Evolutionary conservation across 2,329 filamentous ascomycete genomes (phyloP), one percentile per base, ranked within the genome.

Genomic region (Diaporthe sp.): DNA sequence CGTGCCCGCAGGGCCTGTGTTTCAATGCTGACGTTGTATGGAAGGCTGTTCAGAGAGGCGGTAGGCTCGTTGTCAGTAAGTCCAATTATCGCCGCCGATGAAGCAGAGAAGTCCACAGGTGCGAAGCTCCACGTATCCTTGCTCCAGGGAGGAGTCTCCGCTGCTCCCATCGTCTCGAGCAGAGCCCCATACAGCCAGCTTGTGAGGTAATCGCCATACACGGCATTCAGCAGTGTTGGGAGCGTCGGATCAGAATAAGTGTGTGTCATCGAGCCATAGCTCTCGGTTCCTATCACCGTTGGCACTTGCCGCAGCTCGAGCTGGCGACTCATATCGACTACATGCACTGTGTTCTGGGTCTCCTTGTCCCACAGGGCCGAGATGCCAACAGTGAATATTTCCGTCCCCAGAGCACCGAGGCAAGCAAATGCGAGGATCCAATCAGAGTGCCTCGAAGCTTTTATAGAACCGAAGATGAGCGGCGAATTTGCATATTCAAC

Each of bases 291-390:
- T 54, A 54, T 54, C 25, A 54, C n/a, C 13, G 25, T 54, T 17
- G 52, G 52, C 10, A 54, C 52, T 28, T 54, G 52, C 25, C 52
- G 52, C 25, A 54, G 52, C 52, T 54, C 52, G 52, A 54, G 52
- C 52, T 54, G 25, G 25, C 52, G 52, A 30, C 52, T 13, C 13
- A 30, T 54, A 3, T 30, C 52, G 12, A 54, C 52, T 15, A 25
- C 25, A 13, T 54, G 25, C 52, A 54, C 4, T 17, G 52, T 30
- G 10, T 2, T 30, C 25, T 30, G 25, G 25, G 25, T 54, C n/a
- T 54, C 52, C 52, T 54, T 54, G 52, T 54, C 52, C 50, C 52
- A 54, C 52, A 54, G 25, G 25, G 52, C 52, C 17, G 52, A 54
- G 52, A 54, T 54, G 52, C 52, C 52, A 54, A 54, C 52, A 6